These are phyloP conservation scores for Podospora didyma DNA, from an alignment of 495 filamentous ascomycete genomes.

Conservation along the genomic window DNA sequence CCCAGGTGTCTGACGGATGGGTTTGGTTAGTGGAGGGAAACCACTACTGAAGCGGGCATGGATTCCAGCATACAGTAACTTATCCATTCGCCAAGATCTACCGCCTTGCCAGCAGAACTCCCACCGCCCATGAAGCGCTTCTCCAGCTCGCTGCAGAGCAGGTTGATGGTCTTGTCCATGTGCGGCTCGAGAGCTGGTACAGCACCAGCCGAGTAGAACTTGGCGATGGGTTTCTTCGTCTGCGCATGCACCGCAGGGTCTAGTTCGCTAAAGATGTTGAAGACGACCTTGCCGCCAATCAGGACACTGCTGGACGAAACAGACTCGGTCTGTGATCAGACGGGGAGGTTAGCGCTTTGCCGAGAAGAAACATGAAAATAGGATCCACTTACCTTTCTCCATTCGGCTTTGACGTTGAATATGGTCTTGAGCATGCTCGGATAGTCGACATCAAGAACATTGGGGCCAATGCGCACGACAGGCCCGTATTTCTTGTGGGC, in stretches of 20 bases:
- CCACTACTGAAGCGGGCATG: too few relatives aligned
- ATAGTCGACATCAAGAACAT: slow-evolving; percentile 44
- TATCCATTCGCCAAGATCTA: slow-evolving; percentile 33
- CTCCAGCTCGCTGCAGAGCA: slow-evolving; percentile 31
- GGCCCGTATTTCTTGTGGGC: slow-evolving; percentile 48
- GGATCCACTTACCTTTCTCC: slow-evolving; percentile 17
- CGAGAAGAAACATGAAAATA: neutral
- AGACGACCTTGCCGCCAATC: slow-evolving; percentile 32
- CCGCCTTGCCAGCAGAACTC: slow-evolving; percentile 10
- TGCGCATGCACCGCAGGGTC: slow-evolving; percentile 26
- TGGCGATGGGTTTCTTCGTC: slow-evolving; percentile 34
- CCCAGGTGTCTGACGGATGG: slow-evolving; percentile 30
- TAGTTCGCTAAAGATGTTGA: slow-evolving; percentile 31
- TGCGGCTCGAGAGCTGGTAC: slow-evolving; percentile 31
- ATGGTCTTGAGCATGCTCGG: slow-evolving; percentile 30
- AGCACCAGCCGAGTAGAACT: slow-evolving; percentile 30
- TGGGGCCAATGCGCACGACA: slow-evolving; percentile 53
- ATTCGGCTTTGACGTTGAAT: slow-evolving; percentile 29
- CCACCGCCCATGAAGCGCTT: slow-evolving; percentile 24
- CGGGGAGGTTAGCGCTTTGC: neutral
- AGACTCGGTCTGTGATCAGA: slow-evolving; percentile 31
- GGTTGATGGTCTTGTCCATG: slow-evolving; percentile 29
- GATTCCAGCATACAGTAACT: slow-evolving; percentile 21
- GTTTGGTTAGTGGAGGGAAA: neutral
- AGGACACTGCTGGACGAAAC: slow-evolving; percentile 33